phyloP scores from a whole-genome alignment of 2,329 filamentous ascomycete genomes.

The Fusarium foetens region DNA sequence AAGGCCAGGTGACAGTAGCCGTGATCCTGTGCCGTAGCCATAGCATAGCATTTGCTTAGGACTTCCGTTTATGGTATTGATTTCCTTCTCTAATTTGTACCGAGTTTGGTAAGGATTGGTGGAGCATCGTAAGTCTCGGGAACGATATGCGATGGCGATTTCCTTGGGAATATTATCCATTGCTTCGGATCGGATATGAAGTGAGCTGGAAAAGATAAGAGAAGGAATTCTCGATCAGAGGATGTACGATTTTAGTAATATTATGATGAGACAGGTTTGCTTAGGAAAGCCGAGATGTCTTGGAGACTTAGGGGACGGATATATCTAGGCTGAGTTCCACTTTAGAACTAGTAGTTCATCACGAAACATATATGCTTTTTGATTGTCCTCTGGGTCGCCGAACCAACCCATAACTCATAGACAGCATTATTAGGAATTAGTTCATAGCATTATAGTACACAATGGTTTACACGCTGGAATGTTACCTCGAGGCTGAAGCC shows the following conservation, averaged over 20 bases:
- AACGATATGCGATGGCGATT: neutral
- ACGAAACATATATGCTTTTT: neutral
- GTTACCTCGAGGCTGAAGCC: neutral
- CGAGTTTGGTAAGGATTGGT: slow-evolving; percentile 16
- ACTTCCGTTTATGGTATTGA: slow-evolving; percentile 10
- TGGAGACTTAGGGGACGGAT: neutral
- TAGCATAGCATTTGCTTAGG: neutral
- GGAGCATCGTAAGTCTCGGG: slow-evolving; percentile 3
- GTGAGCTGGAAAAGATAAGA: neutral
- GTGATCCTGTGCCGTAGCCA: neutral
- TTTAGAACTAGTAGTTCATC: neutral
- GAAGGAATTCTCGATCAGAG: neutral
- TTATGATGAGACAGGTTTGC: neutral
- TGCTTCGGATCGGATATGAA: neutral
- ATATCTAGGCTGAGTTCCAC: neutral
- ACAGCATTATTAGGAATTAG: neutral
- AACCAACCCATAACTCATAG: neutral
- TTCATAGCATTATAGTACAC: neutral
- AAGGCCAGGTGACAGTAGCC: neutral
- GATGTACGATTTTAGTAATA: neutral
- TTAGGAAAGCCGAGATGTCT: neutral
- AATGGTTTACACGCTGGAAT: neutral
- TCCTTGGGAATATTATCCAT: neutral
- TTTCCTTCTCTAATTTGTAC: slow-evolving; percentile 25
- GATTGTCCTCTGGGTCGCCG: no score